These are phyloP conservation scores for Clohesyomyces aquaticus DNA, from an alignment of 495 filamentous ascomycete genomes.

Conservation along the genomic window DNA sequence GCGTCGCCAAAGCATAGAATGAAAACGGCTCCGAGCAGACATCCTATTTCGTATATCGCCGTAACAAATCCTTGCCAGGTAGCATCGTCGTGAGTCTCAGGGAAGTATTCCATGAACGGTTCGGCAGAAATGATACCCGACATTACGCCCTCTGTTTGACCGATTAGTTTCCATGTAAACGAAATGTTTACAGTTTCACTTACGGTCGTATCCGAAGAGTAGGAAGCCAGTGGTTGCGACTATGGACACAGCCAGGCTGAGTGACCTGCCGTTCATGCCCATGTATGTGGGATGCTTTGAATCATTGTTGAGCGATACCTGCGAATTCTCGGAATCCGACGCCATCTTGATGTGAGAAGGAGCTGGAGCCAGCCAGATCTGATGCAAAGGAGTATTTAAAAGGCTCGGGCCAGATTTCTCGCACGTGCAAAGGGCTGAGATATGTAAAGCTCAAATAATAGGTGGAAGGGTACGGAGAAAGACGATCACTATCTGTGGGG, in stretches of 20 bases:
- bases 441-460: not conserved
- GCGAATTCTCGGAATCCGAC: conserved; percentile 13
- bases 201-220: conserved; percentile 42
- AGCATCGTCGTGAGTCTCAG: conserved; percentile 64
- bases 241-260: conserved; percentile 33
- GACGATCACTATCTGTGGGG: conserved; percentile 5
- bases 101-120: conserved; percentile 72
- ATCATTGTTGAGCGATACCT: conserved; percentile 14
- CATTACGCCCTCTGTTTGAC: conserved; percentile 64
- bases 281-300: conserved; percentile 28
- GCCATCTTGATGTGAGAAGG: conserved; percentile 2
- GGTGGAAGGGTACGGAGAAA: not conserved
- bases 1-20: conserved; percentile 69
- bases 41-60: conserved; percentile 82
- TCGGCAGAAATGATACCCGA: conserved; percentile 76
- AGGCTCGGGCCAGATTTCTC: not conserved
- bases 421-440: not conserved
- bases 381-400: not conserved
- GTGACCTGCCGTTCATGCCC: conserved; percentile 34
- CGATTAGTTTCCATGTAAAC: not conserved
- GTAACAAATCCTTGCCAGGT: conserved; percentile 82
- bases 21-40: conserved; percentile 72
- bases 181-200: not conserved
- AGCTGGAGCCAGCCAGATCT: conserved; percentile 14
- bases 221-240: conserved; percentile 41